Percentiles rank a stretch among this genome's conserved stretches.
phyloP scores from a whole-genome alignment of 345 rosid genomes.

The Turnera subulata region DNA sequence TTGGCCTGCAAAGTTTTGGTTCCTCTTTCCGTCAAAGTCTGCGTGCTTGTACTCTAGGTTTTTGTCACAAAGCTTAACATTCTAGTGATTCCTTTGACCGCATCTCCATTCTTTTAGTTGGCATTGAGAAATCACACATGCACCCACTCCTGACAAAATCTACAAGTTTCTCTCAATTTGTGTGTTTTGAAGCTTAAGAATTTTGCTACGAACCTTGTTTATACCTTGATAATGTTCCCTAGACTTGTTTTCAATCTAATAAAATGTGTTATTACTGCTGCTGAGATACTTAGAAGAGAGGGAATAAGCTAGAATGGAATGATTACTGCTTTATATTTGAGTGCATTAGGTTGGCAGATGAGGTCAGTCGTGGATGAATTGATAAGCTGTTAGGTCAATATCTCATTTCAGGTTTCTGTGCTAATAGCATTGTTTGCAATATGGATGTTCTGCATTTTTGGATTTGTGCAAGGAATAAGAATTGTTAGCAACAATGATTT shows the following conservation, averaged over 20 bases:
- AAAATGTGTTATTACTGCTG: no score
- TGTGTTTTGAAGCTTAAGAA: no score
- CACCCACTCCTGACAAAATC: no score
- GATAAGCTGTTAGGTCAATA: not conserved
- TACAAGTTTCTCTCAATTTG: no score
- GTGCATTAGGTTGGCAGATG: not conserved
- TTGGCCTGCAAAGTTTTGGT: not conserved
- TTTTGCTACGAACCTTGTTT: no score
- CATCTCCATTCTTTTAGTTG: no score
- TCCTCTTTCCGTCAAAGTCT: not conserved
- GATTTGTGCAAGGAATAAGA: not conserved
- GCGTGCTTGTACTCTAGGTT: not conserved
- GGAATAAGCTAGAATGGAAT: not conserved
- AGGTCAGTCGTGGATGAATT: not conserved
- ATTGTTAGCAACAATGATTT: no score
- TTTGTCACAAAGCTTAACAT: not conserved
- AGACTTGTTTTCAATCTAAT: no score
- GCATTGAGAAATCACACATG: no score
- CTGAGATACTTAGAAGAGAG: not conserved
- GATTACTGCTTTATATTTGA: not conserved
- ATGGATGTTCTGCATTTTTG: not conserved
- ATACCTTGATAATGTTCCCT: no score
- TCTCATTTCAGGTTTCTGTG: no score
- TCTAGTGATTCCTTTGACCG: not conserved
- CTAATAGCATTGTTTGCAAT: not conserved